Evolutionary conservation across 257 asterid genomes (phyloP).

Genomic region (Cinchona pubescens): DNA sequence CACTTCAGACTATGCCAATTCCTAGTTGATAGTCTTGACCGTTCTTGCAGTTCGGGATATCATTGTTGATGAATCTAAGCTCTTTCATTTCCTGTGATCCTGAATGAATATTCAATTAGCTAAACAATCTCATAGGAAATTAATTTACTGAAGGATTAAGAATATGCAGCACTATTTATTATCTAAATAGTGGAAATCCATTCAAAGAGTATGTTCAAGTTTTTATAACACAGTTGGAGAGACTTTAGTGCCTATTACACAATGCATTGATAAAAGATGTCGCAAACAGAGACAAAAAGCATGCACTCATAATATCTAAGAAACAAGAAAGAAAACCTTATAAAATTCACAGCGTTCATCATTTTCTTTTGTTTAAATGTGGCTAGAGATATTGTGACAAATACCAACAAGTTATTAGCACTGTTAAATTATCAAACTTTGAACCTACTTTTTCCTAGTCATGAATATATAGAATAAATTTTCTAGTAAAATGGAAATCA

Average conservation of each 20-base stretch:
- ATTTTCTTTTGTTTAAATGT: no score
- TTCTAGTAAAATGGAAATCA: no score
- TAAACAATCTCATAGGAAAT: not conserved
- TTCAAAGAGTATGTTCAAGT: not conserved
- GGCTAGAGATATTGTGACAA: no score
- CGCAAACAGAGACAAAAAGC: not conserved
- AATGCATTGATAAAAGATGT: not conserved
- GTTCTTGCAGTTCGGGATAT: conserved; percentile 36
- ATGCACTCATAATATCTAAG: no score
- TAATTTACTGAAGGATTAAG: not conserved
- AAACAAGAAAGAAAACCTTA: no score
- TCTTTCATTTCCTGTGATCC: conserved; percentile 29
- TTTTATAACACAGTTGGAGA: not conserved
- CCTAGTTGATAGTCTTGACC: conserved; percentile 42
- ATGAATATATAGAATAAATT: no score
- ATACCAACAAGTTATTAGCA: no score
- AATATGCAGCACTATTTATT: not conserved
- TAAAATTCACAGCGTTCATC: no score
- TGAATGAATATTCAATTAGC: conserved; percentile 10
- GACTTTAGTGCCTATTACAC: not conserved
- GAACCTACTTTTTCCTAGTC: no score
- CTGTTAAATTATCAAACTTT: no score
- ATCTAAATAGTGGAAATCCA: not conserved
- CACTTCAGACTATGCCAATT: conserved; percentile 38
- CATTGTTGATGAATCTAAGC: conserved; percentile 34